Base-by-base conservation (phyloP, 108 stramenopile species). In the Craspedostauros australis region DNA sequence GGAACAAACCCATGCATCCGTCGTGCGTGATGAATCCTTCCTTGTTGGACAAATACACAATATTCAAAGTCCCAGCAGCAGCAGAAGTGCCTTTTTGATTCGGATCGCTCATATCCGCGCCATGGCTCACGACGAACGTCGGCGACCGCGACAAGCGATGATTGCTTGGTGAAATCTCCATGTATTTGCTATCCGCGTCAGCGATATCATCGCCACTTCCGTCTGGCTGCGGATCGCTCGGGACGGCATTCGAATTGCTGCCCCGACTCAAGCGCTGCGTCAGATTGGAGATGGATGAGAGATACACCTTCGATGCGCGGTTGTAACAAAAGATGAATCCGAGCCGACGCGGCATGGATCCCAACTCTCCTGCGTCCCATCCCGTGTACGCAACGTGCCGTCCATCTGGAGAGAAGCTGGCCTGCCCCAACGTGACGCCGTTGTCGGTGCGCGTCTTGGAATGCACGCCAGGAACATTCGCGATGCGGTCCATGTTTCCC, bases 291-390 rank as follows among this genome's bases (percentile, higher is more conserved):
- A 84, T 62, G 12, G 66, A 25, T n/a, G 87, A 82, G 18, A 64
- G 55, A 47, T 85, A 85, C 11, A 89, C 50, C 23, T 75, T 68
- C 57, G 76, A 70, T 4, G 73, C 73, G 14, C 87, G 76, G 25
- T 89, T 80, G 18, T 64, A 64, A 38, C 87, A 89, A 53, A 80
- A 80, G 8, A 83, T 68, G 27, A 84, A 69, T n/a, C 87, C 87
- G 21, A 89, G 46, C 24, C 87, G 70, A 47, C 74, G 47, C 0
- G 80, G 81, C 79, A 82, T 80, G 11, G 50, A 50, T 1, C 48
- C 62, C 8, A 76, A 72, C 0, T 70, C 80, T 7, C 83, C 87
- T 5, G 83, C 87, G 80, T 84, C 76, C 83, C 83, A 89, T 19
- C 50, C 80, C 8, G 80, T 81, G 38, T 80, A 89, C 15, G 84